These are phyloP conservation scores for Pneumocystis canis DNA, from an alignment of 1,139 yeast species.

Conservation along the genomic window DNA sequence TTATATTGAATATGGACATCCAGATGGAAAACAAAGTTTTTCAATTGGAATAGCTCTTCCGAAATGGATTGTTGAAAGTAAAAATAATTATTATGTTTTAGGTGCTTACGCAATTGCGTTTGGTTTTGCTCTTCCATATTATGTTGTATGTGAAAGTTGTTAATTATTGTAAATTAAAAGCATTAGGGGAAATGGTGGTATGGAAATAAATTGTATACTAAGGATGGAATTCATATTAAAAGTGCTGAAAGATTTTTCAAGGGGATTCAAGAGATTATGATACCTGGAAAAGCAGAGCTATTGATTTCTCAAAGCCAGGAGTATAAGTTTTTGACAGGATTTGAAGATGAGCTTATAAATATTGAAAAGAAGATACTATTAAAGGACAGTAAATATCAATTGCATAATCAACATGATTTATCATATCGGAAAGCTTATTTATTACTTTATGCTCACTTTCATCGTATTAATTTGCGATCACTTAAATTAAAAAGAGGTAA, in stretches of 20 bases:
- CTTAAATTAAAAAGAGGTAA: not conserved
- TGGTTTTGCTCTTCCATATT: conserved; percentile 61
- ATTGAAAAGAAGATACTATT: conserved; percentile 7
- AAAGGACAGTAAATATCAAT: not conserved
- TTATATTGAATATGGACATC: conserved; percentile 80
- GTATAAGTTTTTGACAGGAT: conserved; percentile 10
- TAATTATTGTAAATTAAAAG: not conserved
- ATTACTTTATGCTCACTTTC: conserved; percentile 32
- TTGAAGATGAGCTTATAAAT: conserved; percentile 13
- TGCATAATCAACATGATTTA: not conserved
- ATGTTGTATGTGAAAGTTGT: conserved; percentile 37
- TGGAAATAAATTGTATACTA: conserved; percentile 64
- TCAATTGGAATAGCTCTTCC: conserved; percentile 96
- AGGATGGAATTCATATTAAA: conserved; percentile 64
- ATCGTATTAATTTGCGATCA: conserved; percentile 29
- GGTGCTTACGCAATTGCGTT: conserved; percentile 56
- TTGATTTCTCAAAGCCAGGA: conserved; percentile 37
- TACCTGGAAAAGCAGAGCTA: conserved; percentile 34
- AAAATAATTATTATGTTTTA: conserved; percentile 52
- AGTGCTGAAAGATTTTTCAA: conserved; percentile 56
- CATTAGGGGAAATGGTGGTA: conserved; percentile 60
- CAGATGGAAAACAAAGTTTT: conserved; percentile 93
- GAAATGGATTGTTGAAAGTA: conserved; percentile 74
- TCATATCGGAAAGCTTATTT: not conserved
- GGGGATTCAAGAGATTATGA: conserved; percentile 58